Evolutionary conservation across 2,329 filamentous ascomycete species (phyloP).

Genomic region (Colletotrichum brevisporum): DNA sequence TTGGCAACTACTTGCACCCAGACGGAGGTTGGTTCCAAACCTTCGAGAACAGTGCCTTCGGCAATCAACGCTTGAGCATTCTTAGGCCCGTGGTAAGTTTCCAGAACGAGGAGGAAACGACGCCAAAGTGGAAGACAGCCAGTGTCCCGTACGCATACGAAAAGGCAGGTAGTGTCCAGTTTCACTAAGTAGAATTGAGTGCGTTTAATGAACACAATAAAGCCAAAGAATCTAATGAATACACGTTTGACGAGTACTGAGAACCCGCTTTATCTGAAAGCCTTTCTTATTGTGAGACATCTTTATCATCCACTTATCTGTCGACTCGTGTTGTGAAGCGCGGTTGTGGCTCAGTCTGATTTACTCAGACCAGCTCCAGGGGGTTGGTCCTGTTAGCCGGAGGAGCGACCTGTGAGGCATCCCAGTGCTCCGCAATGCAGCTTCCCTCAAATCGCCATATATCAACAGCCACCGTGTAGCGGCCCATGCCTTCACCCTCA

Average conservation of each 20-base stretch:
- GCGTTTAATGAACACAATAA: too few relatives aligned
- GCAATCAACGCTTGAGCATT: slow-evolving; percentile 16
- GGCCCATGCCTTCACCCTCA: slow-evolving; percentile 3
- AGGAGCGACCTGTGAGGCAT: slow-evolving; percentile 11
- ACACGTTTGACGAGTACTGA: too few relatives aligned
- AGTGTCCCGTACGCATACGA: slow-evolving; percentile 30
- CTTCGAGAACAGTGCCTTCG: slow-evolving; percentile 20
- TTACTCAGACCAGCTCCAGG: slow-evolving; percentile 11
- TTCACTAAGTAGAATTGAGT: background rate
- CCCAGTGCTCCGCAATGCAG: slow-evolving; percentile 11
- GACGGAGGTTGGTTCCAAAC: slow-evolving; percentile 32
- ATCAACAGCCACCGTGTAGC: slow-evolving; percentile 16
- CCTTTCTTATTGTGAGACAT: too few relatives aligned
- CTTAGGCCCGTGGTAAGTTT: slow-evolving; percentile 27
- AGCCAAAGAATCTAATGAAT: too few relatives aligned
- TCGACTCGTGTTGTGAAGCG: too few relatives aligned
- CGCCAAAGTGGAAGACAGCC: slow-evolving; percentile 29
- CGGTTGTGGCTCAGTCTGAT: too few relatives aligned
- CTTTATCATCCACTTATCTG: too few relatives aligned
- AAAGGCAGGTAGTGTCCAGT: slow-evolving; percentile 15
- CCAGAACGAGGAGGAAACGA: slow-evolving; percentile 16
- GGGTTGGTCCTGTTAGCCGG: slow-evolving; percentile 17
- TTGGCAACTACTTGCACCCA: slow-evolving; percentile 20
- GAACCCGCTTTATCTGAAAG: too few relatives aligned
- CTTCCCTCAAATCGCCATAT: slow-evolving; percentile 19